Conservation (phyloP, 2,329 filamentous ascomycete species). For the Aschersonia sp. region DNA sequence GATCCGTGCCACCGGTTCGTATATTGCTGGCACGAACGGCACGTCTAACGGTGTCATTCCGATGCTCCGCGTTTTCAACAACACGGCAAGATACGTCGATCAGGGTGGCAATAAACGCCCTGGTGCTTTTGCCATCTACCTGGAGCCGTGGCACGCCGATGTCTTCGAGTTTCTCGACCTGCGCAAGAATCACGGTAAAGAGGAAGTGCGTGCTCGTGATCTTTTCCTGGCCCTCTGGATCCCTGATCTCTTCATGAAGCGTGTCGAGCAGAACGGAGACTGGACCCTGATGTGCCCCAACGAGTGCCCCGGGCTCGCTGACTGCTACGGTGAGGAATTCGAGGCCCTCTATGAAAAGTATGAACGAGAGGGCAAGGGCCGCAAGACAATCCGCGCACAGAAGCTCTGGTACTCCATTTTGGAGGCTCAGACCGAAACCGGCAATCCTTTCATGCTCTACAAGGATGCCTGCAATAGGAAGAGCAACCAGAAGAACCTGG, state of each 20-base stretch:
- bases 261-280: conserved; percentile 88
- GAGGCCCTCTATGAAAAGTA: conserved; percentile 90
- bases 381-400: conserved; percentile 87
- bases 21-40: conserved; percentile 95
- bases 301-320: conserved; percentile 86
- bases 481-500: conserved; percentile 99
- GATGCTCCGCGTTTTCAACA: conserved; percentile 98
- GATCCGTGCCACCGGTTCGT: conserved; percentile 93
- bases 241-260: conserved; percentile 98
- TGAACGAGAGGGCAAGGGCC: conserved; percentile 74
- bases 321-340: conserved; percentile 96
- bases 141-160: conserved; percentile 98
- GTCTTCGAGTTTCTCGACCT: conserved; percentile 96
- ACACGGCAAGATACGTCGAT: conserved; percentile 96
- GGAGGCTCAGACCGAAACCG: conserved; percentile 96
- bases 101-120: conserved; percentile 99
- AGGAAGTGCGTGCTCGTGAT: conserved; percentile 92
- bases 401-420: conserved; percentile 99
- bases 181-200: conserved; percentile 98
- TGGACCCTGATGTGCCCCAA: conserved; percentile 99
- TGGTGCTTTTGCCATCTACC: conserved; percentile 95
- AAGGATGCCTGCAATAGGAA: conserved; percentile 97
- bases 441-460: conserved; percentile 99
- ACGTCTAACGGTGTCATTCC: conserved; percentile 95
- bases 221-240: conserved; percentile 98